These are phyloP conservation scores for Aureobasidium lini DNA, from an alignment of 2,329 filamentous ascomycete species.

Conservation along the genomic window DNA sequence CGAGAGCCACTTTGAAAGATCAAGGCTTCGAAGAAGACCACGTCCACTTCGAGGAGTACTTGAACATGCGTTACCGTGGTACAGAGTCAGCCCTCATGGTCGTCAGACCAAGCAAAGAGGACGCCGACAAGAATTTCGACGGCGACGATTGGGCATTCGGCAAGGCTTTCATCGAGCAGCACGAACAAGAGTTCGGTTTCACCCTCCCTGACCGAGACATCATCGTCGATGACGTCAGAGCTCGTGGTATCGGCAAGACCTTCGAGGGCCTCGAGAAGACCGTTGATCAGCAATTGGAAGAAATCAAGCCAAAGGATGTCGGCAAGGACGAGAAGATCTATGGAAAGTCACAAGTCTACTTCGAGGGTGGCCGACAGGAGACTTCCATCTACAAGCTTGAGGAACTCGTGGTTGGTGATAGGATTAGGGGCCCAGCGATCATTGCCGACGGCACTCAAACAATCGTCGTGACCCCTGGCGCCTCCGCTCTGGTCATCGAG, in stretches of 20 bases:
- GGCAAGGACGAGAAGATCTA: conserved; percentile 57
- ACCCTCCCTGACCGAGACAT: conserved; percentile 78
- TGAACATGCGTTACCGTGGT: conserved; percentile 87
- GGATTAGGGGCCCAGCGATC: conserved; percentile 72
- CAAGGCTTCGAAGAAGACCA: conserved; percentile 72
- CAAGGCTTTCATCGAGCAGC: conserved; percentile 75
- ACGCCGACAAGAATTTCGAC: conserved; percentile 51
- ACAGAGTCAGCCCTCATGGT: conserved; percentile 91
- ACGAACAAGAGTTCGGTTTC: conserved; percentile 90
- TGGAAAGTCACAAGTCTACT: conserved; percentile 66
- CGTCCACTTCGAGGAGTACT: conserved; percentile 81
- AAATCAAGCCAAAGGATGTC: conserved; percentile 53
- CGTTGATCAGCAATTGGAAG: conserved; percentile 73
- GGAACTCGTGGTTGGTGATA: conserved; percentile 63
- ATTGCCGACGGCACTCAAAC: conserved; percentile 74
- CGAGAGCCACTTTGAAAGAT: conserved; percentile 56
- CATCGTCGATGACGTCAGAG: conserved; percentile 82
- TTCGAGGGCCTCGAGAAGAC: conserved; percentile 73
- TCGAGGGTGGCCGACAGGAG: conserved; percentile 68
- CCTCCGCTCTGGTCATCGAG: conserved; percentile 68
- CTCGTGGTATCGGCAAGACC: conserved; percentile 82
- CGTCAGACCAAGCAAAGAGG: conserved; percentile 60
- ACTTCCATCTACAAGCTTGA: conserved; percentile 80
- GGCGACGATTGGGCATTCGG: conserved; percentile 75
- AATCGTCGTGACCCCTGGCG: conserved; percentile 75